These are phyloP conservation scores for Jaenimonas drosophilae DNA, from an alignment of 208 protist species.

Conservation along the genomic window DNA sequence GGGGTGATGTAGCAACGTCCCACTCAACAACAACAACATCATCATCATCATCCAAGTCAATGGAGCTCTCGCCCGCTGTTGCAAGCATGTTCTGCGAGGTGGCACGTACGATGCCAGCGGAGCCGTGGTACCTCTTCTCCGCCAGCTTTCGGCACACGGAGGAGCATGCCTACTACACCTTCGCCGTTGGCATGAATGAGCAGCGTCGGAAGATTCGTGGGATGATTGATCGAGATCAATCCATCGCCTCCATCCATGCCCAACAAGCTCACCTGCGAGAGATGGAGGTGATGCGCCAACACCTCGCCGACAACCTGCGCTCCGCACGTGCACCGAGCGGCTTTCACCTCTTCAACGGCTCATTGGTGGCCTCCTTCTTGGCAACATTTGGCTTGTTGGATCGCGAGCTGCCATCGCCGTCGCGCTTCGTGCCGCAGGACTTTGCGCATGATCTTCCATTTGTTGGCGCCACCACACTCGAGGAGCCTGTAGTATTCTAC, in stretches of 20 bases:
- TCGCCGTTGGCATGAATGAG: constrained; percentile 49
- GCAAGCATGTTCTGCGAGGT: constrained; percentile 39
- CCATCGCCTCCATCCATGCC: constrained; percentile 35
- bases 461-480: constrained; percentile 42
- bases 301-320: constrained; percentile 39
- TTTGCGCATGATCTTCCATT: constrained; percentile 78
- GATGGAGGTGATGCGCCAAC: constrained; percentile 66
- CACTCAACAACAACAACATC: too few relatives aligned
- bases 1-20: too few relatives aligned
- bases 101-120: constrained; percentile 38
- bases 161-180: constrained; percentile 75
- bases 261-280: constrained; percentile 45
- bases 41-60: too few relatives aligned
- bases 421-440: constrained; percentile 79
- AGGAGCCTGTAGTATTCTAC: constrained; percentile 78
- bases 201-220: constrained; percentile 45
- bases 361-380: constrained; percentile 71
- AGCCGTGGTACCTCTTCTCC: constrained; percentile 81
- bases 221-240: constrained; percentile 34
- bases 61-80: constrained; percentile 21
- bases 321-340: constrained; percentile 14
- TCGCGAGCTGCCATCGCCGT: constrained; percentile 46
- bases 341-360: constrained; percentile 78
- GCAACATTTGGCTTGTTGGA: constrained; percentile 67
- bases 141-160: constrained; percentile 49